Conservation (phyloP, 495 filamentous ascomycete species). For the Annulohypoxylon nitens region DNA sequence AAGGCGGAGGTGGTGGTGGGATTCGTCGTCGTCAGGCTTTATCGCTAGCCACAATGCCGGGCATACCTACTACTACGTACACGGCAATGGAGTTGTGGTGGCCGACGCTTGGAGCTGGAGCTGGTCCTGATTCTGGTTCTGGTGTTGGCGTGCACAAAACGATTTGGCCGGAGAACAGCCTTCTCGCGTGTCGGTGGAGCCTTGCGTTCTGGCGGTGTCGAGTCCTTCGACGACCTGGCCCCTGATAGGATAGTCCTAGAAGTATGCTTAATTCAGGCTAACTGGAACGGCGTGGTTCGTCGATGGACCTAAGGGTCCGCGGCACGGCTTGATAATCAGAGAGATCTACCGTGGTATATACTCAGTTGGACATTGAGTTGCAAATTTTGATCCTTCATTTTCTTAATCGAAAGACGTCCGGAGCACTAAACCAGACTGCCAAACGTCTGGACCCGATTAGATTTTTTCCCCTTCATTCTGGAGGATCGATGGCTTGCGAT, state of each 20-base stretch:
- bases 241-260: constrained; percentile 12
- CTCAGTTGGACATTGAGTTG: constrained; percentile 26
- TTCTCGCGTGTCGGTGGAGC: constrained; percentile 42
- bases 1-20: neutral
- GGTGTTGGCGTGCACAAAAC: constrained; percentile 14
- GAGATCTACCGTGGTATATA: constrained; percentile 41
- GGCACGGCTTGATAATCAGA: constrained; percentile 43
- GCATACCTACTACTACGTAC: constrained; percentile 6
- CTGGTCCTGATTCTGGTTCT: neutral
- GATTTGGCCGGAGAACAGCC: constrained; percentile 30
- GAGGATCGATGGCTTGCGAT: constrained; percentile 1
- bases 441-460: constrained; percentile 31
- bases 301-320: constrained; percentile 43
- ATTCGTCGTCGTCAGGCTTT: constrained; percentile 2
- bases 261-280: constrained; percentile 23
- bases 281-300: constrained; percentile 33
- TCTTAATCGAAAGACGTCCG: constrained; percentile 29
- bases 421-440: neutral
- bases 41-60: constrained; percentile 23
- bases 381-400: constrained; percentile 47
- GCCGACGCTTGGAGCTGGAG: too few species aligned
- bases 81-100: neutral
- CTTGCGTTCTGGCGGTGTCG: constrained; percentile 46
- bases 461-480: neutral
- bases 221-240: constrained; percentile 17